Conservation (phyloP, 2,329 filamentous ascomycete genomes). For the Aspergillus terreus region DNA sequence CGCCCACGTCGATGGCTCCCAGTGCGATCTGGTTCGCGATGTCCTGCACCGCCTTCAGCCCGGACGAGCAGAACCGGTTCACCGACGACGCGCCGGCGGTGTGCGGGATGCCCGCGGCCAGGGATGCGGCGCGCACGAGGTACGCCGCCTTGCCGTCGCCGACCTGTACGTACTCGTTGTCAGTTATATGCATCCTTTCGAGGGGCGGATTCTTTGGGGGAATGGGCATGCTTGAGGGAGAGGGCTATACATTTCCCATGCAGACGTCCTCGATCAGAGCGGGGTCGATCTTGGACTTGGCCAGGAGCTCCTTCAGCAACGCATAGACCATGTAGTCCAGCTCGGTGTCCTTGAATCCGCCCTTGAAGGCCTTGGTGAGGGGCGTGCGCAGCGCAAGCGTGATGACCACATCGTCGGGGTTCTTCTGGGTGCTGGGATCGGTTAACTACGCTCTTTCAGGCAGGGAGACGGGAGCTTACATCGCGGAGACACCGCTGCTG, state of each 20-base stretch:
- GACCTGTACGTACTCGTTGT: not conserved
- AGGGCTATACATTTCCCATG: conserved; percentile 72
- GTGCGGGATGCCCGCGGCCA: conserved; percentile 91
- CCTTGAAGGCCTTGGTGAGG: conserved; percentile 82
- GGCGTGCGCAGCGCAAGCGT: conserved; percentile 88
- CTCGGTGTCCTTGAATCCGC: conserved; percentile 89
- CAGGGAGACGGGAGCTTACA: conserved; percentile 57
- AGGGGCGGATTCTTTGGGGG: not conserved
- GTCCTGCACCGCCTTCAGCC: conserved; percentile 90
- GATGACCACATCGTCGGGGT: conserved; percentile 94
- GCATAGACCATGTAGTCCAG: conserved; percentile 85
- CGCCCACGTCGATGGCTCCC: conserved; percentile 79
- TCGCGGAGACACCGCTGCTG: conserved; percentile 65
- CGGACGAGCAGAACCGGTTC: conserved; percentile 97
- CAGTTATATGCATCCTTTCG: conserved; percentile 1
- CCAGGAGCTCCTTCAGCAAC: conserved; percentile 70
- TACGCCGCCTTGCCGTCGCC: conserved; percentile 78
- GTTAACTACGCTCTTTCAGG: conserved; percentile 5
- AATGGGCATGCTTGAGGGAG: conserved; percentile 8
- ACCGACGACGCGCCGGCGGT: conserved; percentile 76
- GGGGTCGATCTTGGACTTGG: conserved; percentile 74
- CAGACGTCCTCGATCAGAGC: conserved; percentile 83
- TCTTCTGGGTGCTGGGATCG: conserved; percentile 73
- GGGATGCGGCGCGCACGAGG: conserved; percentile 80
- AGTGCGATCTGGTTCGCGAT: conserved; percentile 81